phyloP scores from a whole-genome alignment of 805 yeast genomes.

The Trichomonascus vanleenenianus region DNA sequence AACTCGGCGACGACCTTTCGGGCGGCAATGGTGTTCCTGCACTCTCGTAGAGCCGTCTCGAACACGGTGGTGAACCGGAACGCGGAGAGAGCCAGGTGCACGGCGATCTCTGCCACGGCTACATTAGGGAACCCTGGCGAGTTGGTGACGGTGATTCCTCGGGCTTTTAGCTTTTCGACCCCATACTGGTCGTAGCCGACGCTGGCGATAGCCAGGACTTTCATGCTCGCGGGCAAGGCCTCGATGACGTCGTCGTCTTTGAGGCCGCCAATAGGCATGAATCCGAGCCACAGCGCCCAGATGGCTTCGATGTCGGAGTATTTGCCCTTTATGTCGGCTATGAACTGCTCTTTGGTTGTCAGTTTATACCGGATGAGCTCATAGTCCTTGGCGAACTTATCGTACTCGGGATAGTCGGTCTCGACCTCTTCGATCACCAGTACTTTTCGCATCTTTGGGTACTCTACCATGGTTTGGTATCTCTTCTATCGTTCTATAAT shows the following conservation, averaged over 20 bases:
- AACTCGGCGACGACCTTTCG: slow-evolving; percentile 28
- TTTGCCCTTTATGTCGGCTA: slow-evolving; percentile 33
- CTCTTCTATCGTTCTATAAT: too few relatives aligned
- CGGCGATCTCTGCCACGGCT: slow-evolving; percentile 68
- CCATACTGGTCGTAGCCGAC: slow-evolving; percentile 55
- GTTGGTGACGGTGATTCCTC: slow-evolving; percentile 50
- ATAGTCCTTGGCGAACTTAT: slow-evolving; percentile 4
- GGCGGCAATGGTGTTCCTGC: slow-evolving; percentile 38
- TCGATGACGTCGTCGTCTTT: slow-evolving; percentile 30
- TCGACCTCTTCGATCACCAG: slow-evolving; percentile 8
- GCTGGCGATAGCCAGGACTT: slow-evolving; percentile 47
- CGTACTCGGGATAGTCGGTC: slow-evolving; percentile 1
- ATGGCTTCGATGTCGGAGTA: slow-evolving; percentile 42
- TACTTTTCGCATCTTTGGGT: slow-evolving; percentile 1
- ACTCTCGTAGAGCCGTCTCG: slow-evolving; percentile 34
- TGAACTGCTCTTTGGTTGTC: slow-evolving; percentile 30
- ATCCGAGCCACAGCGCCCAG: slow-evolving; percentile 49
- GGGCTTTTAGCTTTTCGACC: slow-evolving; percentile 32
- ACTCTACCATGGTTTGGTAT: background rate
- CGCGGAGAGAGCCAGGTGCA: slow-evolving; percentile 48
- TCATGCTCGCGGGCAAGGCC: slow-evolving; percentile 40
- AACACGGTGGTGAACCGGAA: slow-evolving; percentile 50
- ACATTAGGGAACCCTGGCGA: slow-evolving; percentile 44
- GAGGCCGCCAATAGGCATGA: slow-evolving; percentile 23
- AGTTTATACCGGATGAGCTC: slow-evolving; percentile 6